Percentiles rank a stretch among this genome's conserved stretches.
Evolutionary conservation across 2,329 filamentous ascomycete species (phyloP).

Genomic region (Fusarium duplospermum): DNA sequence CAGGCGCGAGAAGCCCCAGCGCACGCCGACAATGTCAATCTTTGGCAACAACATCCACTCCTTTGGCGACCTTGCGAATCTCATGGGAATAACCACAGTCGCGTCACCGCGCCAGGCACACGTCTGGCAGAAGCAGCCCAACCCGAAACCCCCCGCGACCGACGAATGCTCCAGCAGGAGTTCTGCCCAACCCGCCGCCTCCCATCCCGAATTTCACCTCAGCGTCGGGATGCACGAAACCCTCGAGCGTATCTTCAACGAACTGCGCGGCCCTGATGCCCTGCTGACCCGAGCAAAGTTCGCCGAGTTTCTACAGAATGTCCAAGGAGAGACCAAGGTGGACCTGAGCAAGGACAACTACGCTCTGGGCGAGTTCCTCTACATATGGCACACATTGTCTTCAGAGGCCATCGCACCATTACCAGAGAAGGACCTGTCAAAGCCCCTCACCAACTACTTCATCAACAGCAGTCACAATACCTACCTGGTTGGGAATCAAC

Average conservation of each 20-base stretch:
- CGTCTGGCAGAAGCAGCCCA: slow-evolving; percentile 24
- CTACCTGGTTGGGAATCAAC: slow-evolving; percentile 88
- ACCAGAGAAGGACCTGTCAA: slow-evolving; percentile 67
- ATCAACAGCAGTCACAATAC: slow-evolving; percentile 97
- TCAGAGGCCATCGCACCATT: slow-evolving; percentile 58
- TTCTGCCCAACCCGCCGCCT: slow-evolving; percentile 23
- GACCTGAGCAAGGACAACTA: slow-evolving; percentile 56
- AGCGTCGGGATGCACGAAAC: slow-evolving; percentile 62
- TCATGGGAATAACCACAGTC: slow-evolving; percentile 50
- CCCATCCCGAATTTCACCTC: slow-evolving; percentile 53
- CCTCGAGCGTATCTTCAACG: slow-evolving; percentile 60
- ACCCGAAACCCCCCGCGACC: slow-evolving; percentile 24
- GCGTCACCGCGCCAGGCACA: slow-evolving; percentile 45
- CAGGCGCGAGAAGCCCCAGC: slow-evolving; percentile 42
- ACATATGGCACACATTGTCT: slow-evolving; percentile 58
- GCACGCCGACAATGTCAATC: slow-evolving; percentile 54
- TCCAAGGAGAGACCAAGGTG: slow-evolving; percentile 59
- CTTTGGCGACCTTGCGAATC: slow-evolving; percentile 44
- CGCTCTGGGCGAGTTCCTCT: slow-evolving; percentile 62
- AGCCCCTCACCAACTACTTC: slow-evolving; percentile 88
- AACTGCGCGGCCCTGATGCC: slow-evolving; percentile 52
- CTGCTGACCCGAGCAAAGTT: slow-evolving; percentile 54
- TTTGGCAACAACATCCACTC: slow-evolving; percentile 51
- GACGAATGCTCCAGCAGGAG: slow-evolving; percentile 44
- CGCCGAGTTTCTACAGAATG: slow-evolving; percentile 59